Evolutionary conservation across 768 basidiomycete genomes (phyloP), one percentile per base, ranked within the genome.

Genomic region (Auriscalpium vulgare): DNA sequence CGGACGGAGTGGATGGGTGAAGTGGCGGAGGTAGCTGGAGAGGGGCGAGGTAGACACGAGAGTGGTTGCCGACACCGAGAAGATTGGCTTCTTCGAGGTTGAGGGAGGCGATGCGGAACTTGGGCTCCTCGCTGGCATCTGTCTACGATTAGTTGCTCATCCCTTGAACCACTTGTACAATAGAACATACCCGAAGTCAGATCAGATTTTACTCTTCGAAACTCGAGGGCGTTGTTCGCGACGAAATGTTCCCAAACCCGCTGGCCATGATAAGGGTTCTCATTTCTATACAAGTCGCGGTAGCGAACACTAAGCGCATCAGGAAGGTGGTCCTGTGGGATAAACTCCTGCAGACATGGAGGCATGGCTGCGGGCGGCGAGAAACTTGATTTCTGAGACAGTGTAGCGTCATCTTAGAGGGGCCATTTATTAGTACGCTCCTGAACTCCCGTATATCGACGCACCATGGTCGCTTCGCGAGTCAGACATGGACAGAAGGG

Each of bases 1-100:
- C 8, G 38, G 57, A 37, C 2, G 56, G 14, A 11, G n/a, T 9
- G 36, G 29, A 19, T 37, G 37, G 23, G 43, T 43, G 34, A n/a
- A 54, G 23, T n/a, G 35, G 35, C 11, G 21, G 11, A 75, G 72
- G 1, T 83, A 85, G 61, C 43, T 80, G 79, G 71, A 76, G 77
- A 53, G 80, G 77, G 7, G 74, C 79, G 43, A 70, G 62, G 60
- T 79, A 78, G 0, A 81, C 79, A 37, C 66, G 47, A 0, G 84
- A 84, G 61, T 85, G 84, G 60, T 80, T 61, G 0, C 84, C 83
- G 0, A 13, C 0, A 5, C 82, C 83, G 8, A 74, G 57, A 17
- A 17, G 47, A 37, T 72, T 61, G 0, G 45, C 38, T 0, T 74
- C 72, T 2, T 73, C 72, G 51, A 85, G 57, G 54, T 81, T 79